Evolutionary conservation across 2,329 filamentous ascomycete genomes (phyloP).

Genomic region (Apiospora malaysiana): DNA sequence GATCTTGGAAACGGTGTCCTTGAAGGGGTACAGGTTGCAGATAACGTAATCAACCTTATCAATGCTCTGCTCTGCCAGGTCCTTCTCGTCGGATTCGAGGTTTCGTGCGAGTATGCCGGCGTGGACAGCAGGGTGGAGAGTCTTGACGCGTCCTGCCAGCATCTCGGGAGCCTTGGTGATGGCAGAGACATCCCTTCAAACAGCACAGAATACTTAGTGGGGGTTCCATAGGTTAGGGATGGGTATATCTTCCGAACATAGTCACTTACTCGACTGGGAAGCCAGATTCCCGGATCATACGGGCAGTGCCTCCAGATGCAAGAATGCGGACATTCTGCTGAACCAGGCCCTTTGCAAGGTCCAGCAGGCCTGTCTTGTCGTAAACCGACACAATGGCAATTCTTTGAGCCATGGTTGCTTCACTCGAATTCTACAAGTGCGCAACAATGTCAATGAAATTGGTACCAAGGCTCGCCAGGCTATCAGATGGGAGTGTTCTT

Average conservation of each 20-base stretch:
- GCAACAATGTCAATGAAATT: not conserved
- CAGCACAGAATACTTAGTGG: constrained; percentile 15
- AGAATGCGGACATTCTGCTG: constrained; percentile 91
- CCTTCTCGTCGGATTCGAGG: constrained; percentile 94
- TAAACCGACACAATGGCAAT: constrained; percentile 96
- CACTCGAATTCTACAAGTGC: not conserved
- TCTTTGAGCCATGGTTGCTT: constrained; percentile 47
- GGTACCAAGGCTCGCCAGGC: not conserved
- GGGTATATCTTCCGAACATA: not conserved
- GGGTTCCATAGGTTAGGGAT: constrained; percentile 1
- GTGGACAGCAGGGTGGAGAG: constrained; percentile 91
- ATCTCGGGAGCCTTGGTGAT: constrained; percentile 98
- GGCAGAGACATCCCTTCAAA: constrained; percentile 84
- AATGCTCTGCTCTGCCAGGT: constrained; percentile 93
- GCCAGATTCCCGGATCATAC: constrained; percentile 94
- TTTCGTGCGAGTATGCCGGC: constrained; percentile 92
- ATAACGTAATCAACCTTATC: constrained; percentile 95
- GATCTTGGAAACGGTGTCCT: constrained; percentile 95
- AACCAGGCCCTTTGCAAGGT: constrained; percentile 88
- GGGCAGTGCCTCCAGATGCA: constrained; percentile 93
- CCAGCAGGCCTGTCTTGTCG: constrained; percentile 95
- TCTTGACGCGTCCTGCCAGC: constrained; percentile 82
- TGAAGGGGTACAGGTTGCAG: constrained; percentile 99
- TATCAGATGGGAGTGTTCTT: not conserved
- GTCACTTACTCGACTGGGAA: constrained; percentile 86